Base-by-base conservation (phyloP, 495 filamentous ascomycete species). In the Amphirosellinia nigrospora region DNA sequence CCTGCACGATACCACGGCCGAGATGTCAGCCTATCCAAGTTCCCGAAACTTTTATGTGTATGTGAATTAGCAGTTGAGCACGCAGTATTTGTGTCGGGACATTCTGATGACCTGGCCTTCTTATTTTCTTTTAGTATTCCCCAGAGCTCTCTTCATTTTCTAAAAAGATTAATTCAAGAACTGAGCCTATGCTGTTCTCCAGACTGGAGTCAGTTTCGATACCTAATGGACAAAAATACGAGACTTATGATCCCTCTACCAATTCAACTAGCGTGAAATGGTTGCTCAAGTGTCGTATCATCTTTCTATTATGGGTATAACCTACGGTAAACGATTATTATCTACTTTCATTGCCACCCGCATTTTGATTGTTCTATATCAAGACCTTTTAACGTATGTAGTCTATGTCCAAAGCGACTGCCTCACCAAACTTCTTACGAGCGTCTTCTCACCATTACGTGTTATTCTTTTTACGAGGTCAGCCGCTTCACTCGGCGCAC, bases 171-270 rank as follows among this genome's bases (percentile, higher is more conserved):
- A 78, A 81, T 82, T 73, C 75, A 64, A 77, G 45, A 68, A 72
- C 66, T 64, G 75, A 78, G 74, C 72, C 71, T 75, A 68, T 71
- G 65, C 72, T 72, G 74, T 73, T 74, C 75, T 79, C 76, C 82
- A 81, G 78, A 81, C 77, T 77, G 77, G 81, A 81, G 80, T 79
- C 79, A 77, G 77, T 79, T 81, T 82, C 76, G 80, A 82, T 79
- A 82, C 80, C 79, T 82, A 73, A 76, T 76, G 76, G 79, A 82
- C 38, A 81, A 74, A 77, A 78, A 77, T 75, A 77, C 67, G 76
- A 80, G 71, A 81, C 69, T 77, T 76, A 75, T 77, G 56, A 69
- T 69, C 70, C 66, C 46, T 41, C 19, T 62, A 71, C 71, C 23
- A 41, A 16, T 71, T 61, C 65, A 52, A 36, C 39, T 61, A 56